Conservation (phyloP, 352 stramenopile genomes). For the Phytophthora tubulina region DNA sequence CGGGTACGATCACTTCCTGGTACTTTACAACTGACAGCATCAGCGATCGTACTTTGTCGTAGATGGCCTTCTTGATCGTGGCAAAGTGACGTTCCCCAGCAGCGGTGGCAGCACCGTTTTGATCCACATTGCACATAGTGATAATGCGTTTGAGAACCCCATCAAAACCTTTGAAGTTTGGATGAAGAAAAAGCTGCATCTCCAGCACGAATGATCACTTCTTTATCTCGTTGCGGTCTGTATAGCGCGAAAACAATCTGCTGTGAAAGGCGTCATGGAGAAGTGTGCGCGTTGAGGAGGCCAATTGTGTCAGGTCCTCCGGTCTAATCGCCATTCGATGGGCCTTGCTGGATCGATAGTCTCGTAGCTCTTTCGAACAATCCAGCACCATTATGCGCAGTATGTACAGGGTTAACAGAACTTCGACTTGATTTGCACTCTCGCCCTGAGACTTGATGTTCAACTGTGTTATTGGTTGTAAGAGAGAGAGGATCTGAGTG, state of each 20-base stretch:
- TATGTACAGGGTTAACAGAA: constrained; percentile 9
- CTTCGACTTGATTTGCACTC: too few species aligned
- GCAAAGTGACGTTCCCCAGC: background rate
- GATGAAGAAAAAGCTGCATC: constrained; percentile 21
- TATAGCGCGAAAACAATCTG: constrained; percentile 15
- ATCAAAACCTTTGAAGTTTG: constrained; percentile 17
- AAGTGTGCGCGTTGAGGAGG: constrained; percentile 9
- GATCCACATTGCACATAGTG: constrained; percentile 10
- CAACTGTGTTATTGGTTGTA: constrained; percentile 9
- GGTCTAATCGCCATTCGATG: constrained; percentile 3
- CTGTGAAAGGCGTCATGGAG: constrained; percentile 8
- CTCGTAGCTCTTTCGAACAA: constrained; percentile 15
- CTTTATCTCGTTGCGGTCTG: constrained; percentile 12
- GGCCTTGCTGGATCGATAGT: constrained; percentile 13
- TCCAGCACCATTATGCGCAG: constrained; percentile 1
- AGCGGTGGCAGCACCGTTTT: background rate
- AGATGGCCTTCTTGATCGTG: constrained; percentile 27
- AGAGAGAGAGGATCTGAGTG: background rate
- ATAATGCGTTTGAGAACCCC: constrained; percentile 14
- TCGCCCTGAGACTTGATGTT: constrained; percentile 12
- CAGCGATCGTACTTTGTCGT: constrained; percentile 12
- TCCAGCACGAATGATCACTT: constrained; percentile 15
- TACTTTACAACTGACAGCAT: constrained; percentile 2
- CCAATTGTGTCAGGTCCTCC: constrained; percentile 10
- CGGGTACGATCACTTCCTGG: background rate